Evolutionary conservation across 1,284 basidiomycete species (phyloP), one percentile per base, ranked within the genome.

Genomic region (Cystobasidium sp.): DNA sequence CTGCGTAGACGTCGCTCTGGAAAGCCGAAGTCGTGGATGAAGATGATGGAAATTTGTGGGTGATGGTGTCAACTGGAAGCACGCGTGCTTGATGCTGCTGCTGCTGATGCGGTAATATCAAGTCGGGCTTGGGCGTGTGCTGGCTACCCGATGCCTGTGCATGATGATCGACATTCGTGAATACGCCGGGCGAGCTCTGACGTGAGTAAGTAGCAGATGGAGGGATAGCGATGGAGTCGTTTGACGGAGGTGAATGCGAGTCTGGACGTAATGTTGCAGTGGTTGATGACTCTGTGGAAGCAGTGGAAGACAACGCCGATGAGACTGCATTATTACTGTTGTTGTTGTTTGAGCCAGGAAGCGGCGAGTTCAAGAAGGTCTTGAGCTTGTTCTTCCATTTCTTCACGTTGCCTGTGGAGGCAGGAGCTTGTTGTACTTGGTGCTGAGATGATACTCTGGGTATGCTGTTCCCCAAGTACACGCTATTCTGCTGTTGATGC

Each of bases 371-470:
- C 18, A 73, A 46, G 31, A 65, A 66, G 24, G 49, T 73, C 70
- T 73, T 73, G 62, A 73, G 56, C 52, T 73, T 73, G 63, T 73
- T 73, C 51, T 73, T 73, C 70, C 70, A 73, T 53, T 73, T 73
- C 46, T 52, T 53, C 12, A 73, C 70, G 10, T 63, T 49, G 69
- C 69, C 41, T 14, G 44, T 37, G 39, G 67, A 37, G 1, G 67
- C 8, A 43, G 67, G 24, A 16, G 22, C 64, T 49, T 22, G 31
- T 8, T 41, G 14, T 20, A n/a, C 22, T 41, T 47, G 16, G n/a
- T 51, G 47, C n/a, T 66, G 64, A 12, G 51, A 49, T 53, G 39
- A 6, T 20, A 47, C 49, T 41, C 51, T 55, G 24, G 64, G 47
- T 14, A 53, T 31, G 49, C 51, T 14, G 12, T 43, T 66, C 6